These are phyloP conservation scores for Hypomyces perniciosus DNA, from an alignment of 2,329 filamentous ascomycete species.

Conservation along the genomic window DNA sequence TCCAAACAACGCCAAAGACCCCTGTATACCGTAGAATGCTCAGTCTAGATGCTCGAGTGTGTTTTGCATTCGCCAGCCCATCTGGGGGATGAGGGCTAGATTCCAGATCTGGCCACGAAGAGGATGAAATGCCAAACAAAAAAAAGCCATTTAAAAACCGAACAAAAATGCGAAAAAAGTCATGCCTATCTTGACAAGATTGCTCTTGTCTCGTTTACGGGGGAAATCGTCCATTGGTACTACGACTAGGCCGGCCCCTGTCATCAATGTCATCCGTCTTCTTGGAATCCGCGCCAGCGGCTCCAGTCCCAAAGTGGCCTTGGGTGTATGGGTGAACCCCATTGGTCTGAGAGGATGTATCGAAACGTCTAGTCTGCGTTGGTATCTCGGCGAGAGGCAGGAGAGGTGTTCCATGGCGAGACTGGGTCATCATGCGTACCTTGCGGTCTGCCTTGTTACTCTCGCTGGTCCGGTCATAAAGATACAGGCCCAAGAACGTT, in stretches of 20 bases:
- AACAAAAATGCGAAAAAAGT: no score
- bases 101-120: no score
- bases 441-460: constrained; percentile 81
- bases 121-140: no score
- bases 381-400: constrained; percentile 56
- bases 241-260: background rate
- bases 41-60: no score
- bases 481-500: constrained; percentile 86
- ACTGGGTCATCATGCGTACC: constrained; percentile 57
- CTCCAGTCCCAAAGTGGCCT: constrained; percentile 35
- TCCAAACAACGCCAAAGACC: no score
- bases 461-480: constrained; percentile 90
- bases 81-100: no score
- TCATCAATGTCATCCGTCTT: constrained; percentile 29
- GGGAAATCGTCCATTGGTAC: background rate
- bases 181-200: no score
- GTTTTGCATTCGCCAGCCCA: no score
- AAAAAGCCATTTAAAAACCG: no score
- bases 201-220: background rate
- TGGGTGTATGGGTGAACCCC: constrained; percentile 39
- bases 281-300: constrained; percentile 44
- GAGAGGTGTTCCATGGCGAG: constrained; percentile 40
- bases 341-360: constrained; percentile 19
- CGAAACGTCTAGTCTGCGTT: constrained; percentile 16
- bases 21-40: no score